phyloP scores from a whole-genome alignment of 2,329 filamentous ascomycete genomes.

The Amauroascus verrucosus region DNA sequence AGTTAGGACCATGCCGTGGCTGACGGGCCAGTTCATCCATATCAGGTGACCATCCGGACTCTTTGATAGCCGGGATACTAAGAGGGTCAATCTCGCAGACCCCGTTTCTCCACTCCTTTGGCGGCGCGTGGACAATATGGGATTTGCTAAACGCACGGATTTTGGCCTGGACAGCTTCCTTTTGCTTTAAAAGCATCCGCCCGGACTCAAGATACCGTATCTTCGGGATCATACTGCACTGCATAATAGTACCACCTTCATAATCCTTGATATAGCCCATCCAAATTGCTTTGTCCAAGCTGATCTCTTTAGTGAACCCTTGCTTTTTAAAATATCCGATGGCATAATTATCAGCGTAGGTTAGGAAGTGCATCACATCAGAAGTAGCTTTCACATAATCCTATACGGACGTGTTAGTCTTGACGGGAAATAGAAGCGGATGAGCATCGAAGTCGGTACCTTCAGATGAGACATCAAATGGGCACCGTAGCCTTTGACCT shows the following conservation, averaged over 20 bases:
- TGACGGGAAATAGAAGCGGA: neutral
- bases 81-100: constrained; percentile 70
- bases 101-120: constrained; percentile 73
- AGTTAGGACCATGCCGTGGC: constrained; percentile 90
- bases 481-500: constrained; percentile 96
- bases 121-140: constrained; percentile 76
- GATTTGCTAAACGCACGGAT: constrained; percentile 84
- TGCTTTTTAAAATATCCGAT: constrained; percentile 99
- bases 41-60: constrained; percentile 87
- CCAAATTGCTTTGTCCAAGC: constrained; percentile 78
- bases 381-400: constrained; percentile 96
- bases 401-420: constrained; percentile 22
- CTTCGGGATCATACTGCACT: constrained; percentile 91
- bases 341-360: constrained; percentile 97
- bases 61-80: constrained; percentile 75
- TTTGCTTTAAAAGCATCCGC: constrained; percentile 93
- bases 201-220: constrained; percentile 89
- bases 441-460: constrained; percentile 29
- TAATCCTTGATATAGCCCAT: constrained; percentile 99
- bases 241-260: constrained; percentile 98
- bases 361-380: constrained; percentile 96
- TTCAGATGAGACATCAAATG: constrained; percentile 98
- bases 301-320: constrained; percentile 97
- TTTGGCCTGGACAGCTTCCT: constrained; percentile 88
- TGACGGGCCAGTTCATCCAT: constrained; percentile 96